Base-by-base conservation (phyloP, 306 rosid genomes). In the Gillenia trifoliata region DNA sequence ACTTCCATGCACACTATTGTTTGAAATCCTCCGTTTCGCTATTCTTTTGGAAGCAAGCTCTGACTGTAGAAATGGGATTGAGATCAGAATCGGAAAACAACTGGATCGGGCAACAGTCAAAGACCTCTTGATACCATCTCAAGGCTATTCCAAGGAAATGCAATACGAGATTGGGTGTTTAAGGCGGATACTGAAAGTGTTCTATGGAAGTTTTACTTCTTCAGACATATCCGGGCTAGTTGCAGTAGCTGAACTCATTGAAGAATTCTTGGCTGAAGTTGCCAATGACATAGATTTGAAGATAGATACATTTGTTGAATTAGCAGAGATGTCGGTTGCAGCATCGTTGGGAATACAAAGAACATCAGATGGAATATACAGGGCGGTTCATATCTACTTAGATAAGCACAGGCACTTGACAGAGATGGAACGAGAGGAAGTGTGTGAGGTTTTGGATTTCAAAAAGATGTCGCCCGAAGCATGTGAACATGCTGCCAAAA, bases 401-500 rank as follows among this genome's bases (percentile, higher is more conserved):
- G 83, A 68, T 72, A 79, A 74, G 73, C 90, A 86, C 29, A 78
- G 31, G 64, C 19, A 62, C 55, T 52, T 86, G 40, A 86, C 89
- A 26, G 89, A 84, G 49, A 72, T 80, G 2, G 90, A 88, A 79
- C 64, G 71, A 52, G 86, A 84, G 43, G 75, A 80, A 81, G 83
- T 82, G 43, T 88, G 93, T 60, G 63, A 50, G 29, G 82, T 74
- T 9, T 31, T 88, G 80, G 87, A 88, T 61, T 77, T 68, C 62
- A 81, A 83, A 26, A 84, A 77, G 74, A 78, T 88, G 89, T 80
- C 89, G 1, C 20, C 74, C 0, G 79, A 84, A 79, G 89, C 87
- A 36, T 78, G 85, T 69, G 89, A 88, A 40, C 89, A 86, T 6
- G 93, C 90, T 0, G 83, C 90, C 0, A 81, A 77, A 66, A 86